Conservation (phyloP, 257 asterid species). For the Ajuga chamaepitys region DNA sequence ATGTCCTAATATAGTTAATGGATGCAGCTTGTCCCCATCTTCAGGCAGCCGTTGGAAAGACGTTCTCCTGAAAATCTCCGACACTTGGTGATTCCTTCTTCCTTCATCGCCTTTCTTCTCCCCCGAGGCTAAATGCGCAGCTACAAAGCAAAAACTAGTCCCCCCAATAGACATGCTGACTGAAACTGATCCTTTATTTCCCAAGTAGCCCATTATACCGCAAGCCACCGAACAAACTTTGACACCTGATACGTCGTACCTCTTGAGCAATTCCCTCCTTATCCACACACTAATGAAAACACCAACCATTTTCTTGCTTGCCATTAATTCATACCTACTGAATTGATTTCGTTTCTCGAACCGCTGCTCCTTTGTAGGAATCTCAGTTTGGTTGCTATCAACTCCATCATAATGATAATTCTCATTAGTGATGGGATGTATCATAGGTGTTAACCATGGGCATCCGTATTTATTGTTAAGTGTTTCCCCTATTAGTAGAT, state of each 20-base stretch:
- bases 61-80: constrained; percentile 75
- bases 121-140: constrained; percentile 92
- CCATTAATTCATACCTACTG: constrained; percentile 54
- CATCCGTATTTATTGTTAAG: constrained; percentile 61
- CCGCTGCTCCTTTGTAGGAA: constrained; percentile 18
- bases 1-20: constrained; percentile 79
- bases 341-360: constrained; percentile 10
- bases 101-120: constrained; percentile 95
- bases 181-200: constrained; percentile 85
- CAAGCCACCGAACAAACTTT: constrained; percentile 81
- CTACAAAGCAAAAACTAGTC: constrained; percentile 83
- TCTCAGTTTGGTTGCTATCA: constrained; percentile 9
- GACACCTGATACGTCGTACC: constrained; percentile 43
- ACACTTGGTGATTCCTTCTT: constrained; percentile 72
- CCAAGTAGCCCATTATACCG: constrained; percentile 91
- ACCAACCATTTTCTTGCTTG: constrained; percentile 96
- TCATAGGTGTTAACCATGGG: constrained; percentile 67
- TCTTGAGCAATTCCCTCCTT: constrained; percentile 51
- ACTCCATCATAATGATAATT: constrained; percentile 18
- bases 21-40: constrained; percentile 38
- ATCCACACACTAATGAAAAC: constrained; percentile 91
- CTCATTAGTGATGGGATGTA: constrained; percentile 57
- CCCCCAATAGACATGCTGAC: constrained; percentile 72
- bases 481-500: constrained; percentile 57
- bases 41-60: constrained; percentile 47